phyloP scores from a whole-genome alignment of 2,329 filamentous ascomycete genomes.

The Beauveria pseudobassiana region DNA sequence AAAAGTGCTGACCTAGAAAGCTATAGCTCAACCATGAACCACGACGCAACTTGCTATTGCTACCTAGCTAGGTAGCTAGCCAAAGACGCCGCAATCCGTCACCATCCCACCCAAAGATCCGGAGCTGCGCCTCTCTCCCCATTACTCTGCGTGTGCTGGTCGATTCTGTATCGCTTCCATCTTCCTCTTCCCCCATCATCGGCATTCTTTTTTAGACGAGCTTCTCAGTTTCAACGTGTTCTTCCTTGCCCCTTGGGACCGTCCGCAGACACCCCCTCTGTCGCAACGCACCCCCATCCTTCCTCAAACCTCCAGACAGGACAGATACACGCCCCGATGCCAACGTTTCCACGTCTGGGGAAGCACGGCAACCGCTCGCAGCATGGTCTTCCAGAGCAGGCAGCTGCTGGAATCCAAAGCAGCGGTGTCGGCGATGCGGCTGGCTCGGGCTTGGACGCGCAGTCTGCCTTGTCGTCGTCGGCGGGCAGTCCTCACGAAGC shows the following conservation, averaged over 20 bases:
- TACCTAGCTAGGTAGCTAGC: neutral
- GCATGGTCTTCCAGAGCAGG: slow-evolving; percentile 34
- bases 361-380: slow-evolving; percentile 51
- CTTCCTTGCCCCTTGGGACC: neutral
- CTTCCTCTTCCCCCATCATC: slow-evolving; percentile 14
- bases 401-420: neutral
- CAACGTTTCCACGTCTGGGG: slow-evolving; percentile 45
- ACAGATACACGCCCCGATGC: slow-evolving; percentile 30
- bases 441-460: slow-evolving; percentile 11
- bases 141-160: slow-evolving; percentile 12
- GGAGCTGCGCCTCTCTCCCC: slow-evolving; percentile 11
- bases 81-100: slow-evolving; percentile 6
- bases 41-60: neutral
- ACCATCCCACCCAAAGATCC: slow-evolving; percentile 7
- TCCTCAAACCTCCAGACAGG: neutral
- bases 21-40: neutral
- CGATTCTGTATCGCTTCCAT: slow-evolving; percentile 15
- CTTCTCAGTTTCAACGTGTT: neutral
- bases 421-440: slow-evolving; percentile 3
- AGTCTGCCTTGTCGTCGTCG: slow-evolving; percentile 7
- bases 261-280: neutral
- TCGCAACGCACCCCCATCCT: neutral
- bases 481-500: slow-evolving; percentile 10
- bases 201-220: slow-evolving; percentile 13
- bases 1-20: neutral